These are phyloP conservation scores for Sporothrix protearum DNA, from an alignment of 2,329 filamentous ascomycete genomes.

Conservation along the genomic window DNA sequence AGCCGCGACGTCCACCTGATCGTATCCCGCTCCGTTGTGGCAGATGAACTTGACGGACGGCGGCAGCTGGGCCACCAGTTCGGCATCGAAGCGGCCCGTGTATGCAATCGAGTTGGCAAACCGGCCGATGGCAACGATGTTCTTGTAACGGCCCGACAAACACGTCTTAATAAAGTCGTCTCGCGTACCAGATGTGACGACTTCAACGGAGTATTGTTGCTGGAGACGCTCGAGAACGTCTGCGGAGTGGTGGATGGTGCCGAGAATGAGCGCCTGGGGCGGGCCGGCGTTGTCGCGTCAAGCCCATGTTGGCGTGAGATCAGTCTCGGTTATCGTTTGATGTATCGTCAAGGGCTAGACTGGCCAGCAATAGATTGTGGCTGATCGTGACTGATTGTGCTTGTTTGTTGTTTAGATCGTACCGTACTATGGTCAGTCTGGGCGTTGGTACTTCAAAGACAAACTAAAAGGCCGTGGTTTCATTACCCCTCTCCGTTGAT, in stretches of 20 bases:
- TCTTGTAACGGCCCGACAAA: conserved; percentile 1
- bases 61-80: conserved; percentile 11
- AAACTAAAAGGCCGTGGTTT: background rate
- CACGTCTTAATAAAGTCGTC: background rate
- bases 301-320: conserved; percentile 27
- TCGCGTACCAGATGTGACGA: conserved; percentile 48
- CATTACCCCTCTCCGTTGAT: background rate
- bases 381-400: background rate
- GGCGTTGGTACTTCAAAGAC: background rate
- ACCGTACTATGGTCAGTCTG: background rate
- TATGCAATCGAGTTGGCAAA: background rate
- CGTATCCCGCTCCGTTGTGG: conserved; percentile 52
- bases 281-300: background rate
- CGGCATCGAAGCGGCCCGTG: conserved; percentile 15
- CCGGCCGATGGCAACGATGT: conserved; percentile 18
- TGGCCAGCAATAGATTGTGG: background rate
- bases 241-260: background rate
- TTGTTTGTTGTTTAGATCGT: background rate
- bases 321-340: conserved; percentile 28
- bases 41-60: conserved; percentile 32
- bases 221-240: conserved; percentile 34
- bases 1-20: conserved; percentile 63
- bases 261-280: conserved; percentile 6
- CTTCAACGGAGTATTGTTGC: conserved; percentile 47
- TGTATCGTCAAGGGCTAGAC: background rate